phyloP scores from a whole-genome alignment of 371 early-diverging fungal genomes.

The Mortierella polycephala region DNA sequence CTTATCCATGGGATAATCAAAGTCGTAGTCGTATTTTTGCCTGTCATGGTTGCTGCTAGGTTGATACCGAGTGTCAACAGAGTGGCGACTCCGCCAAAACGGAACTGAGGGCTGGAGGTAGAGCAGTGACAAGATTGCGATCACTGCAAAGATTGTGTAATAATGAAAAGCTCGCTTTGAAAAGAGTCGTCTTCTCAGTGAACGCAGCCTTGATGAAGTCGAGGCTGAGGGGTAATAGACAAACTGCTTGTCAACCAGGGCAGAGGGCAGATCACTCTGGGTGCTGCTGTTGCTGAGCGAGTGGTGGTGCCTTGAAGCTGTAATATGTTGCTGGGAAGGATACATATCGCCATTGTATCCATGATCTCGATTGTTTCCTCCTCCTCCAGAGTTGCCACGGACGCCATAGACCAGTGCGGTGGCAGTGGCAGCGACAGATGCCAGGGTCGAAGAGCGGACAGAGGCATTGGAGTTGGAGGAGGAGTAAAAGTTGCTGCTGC shows the following conservation, averaged over 20 bases:
- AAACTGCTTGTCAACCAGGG: conserved; percentile 52
- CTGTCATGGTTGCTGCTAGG: conserved; percentile 39
- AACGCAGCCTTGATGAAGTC: conserved; percentile 31
- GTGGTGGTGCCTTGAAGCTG: conserved; percentile 30
- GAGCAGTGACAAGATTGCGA: conserved; percentile 35
- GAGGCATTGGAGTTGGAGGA: conserved; percentile 28
- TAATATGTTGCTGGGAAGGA: conserved; percentile 2
- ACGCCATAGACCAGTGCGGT: conserved; percentile 44
- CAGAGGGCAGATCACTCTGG: conserved; percentile 49
- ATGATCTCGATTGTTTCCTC: neutral
- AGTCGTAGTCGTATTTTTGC: conserved; percentile 43
- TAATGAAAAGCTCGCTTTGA: conserved; percentile 23
- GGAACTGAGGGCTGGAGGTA: conserved; percentile 38
- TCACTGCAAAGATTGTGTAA: conserved; percentile 24
- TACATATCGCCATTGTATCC: conserved; percentile 7
- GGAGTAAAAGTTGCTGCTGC: conserved; percentile 51
- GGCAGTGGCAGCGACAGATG: conserved; percentile 38
- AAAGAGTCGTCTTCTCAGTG: conserved; percentile 31
- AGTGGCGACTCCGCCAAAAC: conserved; percentile 23
- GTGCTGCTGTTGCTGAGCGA: conserved; percentile 44
- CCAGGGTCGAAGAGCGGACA: conserved; percentile 37
- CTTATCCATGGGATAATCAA: conserved; percentile 45
- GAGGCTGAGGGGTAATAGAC: conserved; percentile 38
- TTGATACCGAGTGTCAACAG: conserved; percentile 17
- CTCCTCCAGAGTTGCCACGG: conserved; percentile 5